Evolutionary conservation across 2,329 filamentous ascomycete genomes (phyloP).

Genomic region (Septoria petroselini): DNA sequence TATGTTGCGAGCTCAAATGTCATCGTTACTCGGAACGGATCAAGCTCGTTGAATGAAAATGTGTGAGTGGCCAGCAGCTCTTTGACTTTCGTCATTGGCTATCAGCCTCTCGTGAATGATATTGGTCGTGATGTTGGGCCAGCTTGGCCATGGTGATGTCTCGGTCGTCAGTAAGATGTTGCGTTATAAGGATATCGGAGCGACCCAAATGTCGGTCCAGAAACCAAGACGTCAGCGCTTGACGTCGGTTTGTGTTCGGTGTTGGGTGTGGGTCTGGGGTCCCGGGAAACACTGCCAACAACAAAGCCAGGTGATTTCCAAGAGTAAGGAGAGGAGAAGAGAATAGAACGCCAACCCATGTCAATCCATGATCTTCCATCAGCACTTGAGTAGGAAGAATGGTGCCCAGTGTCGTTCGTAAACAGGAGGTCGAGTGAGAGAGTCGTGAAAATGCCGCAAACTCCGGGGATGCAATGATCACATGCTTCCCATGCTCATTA

Average conservation of each 20-base stretch:
- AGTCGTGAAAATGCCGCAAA: conserved; percentile 19
- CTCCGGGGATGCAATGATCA: conserved; percentile 33
- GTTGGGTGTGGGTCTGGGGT: conserved; percentile 31
- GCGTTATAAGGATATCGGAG: conserved; percentile 9
- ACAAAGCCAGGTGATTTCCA: conserved; percentile 21
- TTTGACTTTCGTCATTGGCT: conserved; percentile 22
- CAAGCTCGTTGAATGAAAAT: conserved; percentile 17
- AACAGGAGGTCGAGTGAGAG: conserved; percentile 22
- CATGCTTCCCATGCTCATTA: conserved; percentile 73
- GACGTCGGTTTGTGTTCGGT: conserved; percentile 34
- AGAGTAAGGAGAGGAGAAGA: conserved; percentile 17
- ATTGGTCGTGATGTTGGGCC: conserved; percentile 15
- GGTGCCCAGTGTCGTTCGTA: conserved; percentile 38
- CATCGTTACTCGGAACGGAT: conserved; percentile 30
- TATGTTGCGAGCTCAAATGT: conserved; percentile 35
- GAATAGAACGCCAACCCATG: conserved; percentile 36
- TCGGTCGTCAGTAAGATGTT: conserved; percentile 10
- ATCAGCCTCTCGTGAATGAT: conserved; percentile 2
- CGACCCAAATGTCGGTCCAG: conserved; percentile 33
- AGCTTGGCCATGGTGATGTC: conserved; percentile 9
- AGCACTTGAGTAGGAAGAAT: conserved; percentile 39
- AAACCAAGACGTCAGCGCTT: conserved; percentile 37
- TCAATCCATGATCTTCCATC: conserved; percentile 41
- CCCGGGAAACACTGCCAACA: conserved; percentile 11
- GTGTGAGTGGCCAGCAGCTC: conserved; percentile 2